Evolutionary conservation across 2,329 filamentous ascomycete genomes (phyloP), one percentile per base, ranked within the genome.

Genomic region (Plenodomus biglobosus): DNA sequence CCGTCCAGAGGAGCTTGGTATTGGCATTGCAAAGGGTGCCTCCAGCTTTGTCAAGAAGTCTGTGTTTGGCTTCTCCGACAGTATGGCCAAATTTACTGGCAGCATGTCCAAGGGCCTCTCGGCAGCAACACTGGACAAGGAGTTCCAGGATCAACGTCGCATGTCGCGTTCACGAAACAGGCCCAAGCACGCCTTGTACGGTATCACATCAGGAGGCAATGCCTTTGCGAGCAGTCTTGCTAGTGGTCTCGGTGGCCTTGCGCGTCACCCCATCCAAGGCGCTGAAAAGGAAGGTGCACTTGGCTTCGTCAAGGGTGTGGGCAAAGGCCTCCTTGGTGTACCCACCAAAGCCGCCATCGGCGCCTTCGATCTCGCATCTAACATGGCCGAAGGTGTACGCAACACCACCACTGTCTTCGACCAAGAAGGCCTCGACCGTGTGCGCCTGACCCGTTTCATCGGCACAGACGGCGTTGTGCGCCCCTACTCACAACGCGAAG

Each of bases 321-420:
- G 94, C 46, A 99, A 97, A 75, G 94, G 94, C 17, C 80, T 97
- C 17, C 80, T 97, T 1, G 94, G 94, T 11, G 78, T 97, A n/a
- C 91, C 92, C 1, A 99, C 94, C 8, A 99, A 99, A 73, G 92
- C 95, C 2, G 91, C 92, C 6, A 95, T 99, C 48, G 94, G 95
- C 46, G 90, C 96, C 18, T 91, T 99, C 58, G 94, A 99, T 73
- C 86, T 99, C 65, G 94, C 95, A 0, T 96, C 91, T 66, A 97
- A 96, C 70, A 87, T 99, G 59, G 92, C 91, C 20, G 94, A 99
- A 75, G 94, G 94, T 43, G 95, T 99, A 46, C 91, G 94, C 65
- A 99, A 99, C 75, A 99, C 94, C 0, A 99, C 95, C 1, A 99
- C 94, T 0, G 94, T 99, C 17, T 99, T 99, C 70, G 94, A 99